These are phyloP conservation scores for Penicillium macrosclerotiorum DNA, from an alignment of 495 filamentous ascomycete species.

Conservation along the genomic window DNA sequence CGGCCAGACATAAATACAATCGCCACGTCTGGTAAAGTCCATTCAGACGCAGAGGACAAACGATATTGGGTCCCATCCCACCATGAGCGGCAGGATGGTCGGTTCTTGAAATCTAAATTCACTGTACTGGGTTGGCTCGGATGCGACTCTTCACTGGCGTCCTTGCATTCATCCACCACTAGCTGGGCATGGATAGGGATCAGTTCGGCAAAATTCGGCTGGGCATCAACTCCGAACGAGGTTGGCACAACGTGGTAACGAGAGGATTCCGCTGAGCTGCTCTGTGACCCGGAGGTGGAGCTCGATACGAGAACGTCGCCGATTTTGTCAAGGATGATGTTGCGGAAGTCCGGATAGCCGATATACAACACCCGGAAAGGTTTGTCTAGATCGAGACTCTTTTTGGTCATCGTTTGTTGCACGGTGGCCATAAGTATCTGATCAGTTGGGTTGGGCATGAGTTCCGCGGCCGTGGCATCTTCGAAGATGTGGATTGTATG, in stretches of 20 bases:
- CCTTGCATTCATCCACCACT: conserved; percentile 68
- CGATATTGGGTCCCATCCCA: conserved; percentile 49
- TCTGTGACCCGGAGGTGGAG: conserved; percentile 38
- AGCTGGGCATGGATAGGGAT: conserved; percentile 75
- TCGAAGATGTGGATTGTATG: conserved; percentile 61
- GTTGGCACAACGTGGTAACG: conserved; percentile 75
- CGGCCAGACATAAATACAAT: conserved; percentile 62
- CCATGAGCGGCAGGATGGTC: conserved; percentile 41
- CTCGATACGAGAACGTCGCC: conserved; percentile 60
- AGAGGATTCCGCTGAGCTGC: conserved; percentile 52
- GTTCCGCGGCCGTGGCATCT: too few relatives aligned
- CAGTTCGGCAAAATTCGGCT: conserved; percentile 63
- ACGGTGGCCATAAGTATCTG: conserved; percentile 54
- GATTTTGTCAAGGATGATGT: conserved; percentile 73
- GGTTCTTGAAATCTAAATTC: conserved; percentile 59
- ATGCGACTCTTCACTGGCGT: conserved; percentile 45
- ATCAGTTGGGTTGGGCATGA: conserved; percentile 21
- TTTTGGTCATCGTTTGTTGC: conserved; percentile 69
- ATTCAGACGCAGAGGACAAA: conserved; percentile 46
- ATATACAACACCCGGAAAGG: conserved; percentile 70
- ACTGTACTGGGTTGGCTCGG: conserved; percentile 45
- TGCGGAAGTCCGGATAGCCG: conserved; percentile 59
- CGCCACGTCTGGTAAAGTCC: conserved; percentile 69
- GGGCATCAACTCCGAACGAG: conserved; percentile 58
- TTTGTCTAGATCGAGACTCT: conserved; percentile 59